Base-by-base conservation (phyloP, 2,329 filamentous ascomycete genomes). In the Alternaria sp. region DNA sequence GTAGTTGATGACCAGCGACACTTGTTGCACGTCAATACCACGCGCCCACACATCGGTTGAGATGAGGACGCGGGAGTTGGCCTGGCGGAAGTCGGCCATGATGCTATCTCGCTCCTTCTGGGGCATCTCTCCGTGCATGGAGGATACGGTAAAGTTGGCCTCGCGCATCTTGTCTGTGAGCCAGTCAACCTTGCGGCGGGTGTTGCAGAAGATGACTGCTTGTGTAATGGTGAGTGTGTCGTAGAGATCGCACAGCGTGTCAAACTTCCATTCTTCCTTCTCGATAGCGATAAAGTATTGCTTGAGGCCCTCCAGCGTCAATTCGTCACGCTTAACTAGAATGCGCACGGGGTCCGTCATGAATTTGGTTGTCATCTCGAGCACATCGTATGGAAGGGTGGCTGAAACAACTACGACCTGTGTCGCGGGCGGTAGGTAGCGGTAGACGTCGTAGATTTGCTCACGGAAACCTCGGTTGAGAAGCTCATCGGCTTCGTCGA, bases 191-290 rank as follows among this genome's bases (percentile, higher is more conserved):
- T 99, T 99, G 80, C 95, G 89, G 69, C 95, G 90, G 7, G 95
- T 99, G 82, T 99, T 99, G 87, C 95, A 99, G 86, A 99, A 99
- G 79, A 99, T 99, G 79, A 99, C 95, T 46, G 95, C 95, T 83
- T 98, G 95, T 16, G 95, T 98, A 76, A 99, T 98, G 56, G 95
- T 99, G 44, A 99, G 87, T 12, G 95, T 98, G 79, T 99, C 95
- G 86, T 99, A 99, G 59, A 99, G 89, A 82, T 99, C 95, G 81
- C 93, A 98, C 5, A 99, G 89, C 3, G 95, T 99, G 79, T 99
- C 95, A 72, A 99, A 97, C 81, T 99, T 99, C 95, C 95, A 99
- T 79, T 98, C 95, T 80, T 99, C 95, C 84, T 97, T 98, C 81
- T 99, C 95, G 20, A 98, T 95, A 2, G 95, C 95, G 73, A 99